Percentiles rank a stretch among this genome's conserved stretches.
phyloP scores from a whole-genome alignment of 345 rosid genomes.

The Aquilaria sinensis region DNA sequence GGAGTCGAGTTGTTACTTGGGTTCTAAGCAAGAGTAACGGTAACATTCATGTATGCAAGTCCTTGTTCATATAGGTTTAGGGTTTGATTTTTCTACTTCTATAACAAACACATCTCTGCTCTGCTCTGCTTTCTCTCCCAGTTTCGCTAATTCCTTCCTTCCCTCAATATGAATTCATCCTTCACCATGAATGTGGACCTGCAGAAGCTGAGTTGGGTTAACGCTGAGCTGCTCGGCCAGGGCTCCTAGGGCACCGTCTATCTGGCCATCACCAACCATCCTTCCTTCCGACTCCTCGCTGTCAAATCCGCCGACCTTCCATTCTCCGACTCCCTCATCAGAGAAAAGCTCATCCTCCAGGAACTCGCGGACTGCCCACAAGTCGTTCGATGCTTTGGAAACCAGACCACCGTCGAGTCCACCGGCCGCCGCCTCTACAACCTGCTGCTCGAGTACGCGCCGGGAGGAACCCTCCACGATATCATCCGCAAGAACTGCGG shows the following conservation, averaged over 20 bases:
- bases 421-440: not conserved
- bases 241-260: not conserved
- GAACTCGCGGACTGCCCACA: not conserved
- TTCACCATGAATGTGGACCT: no score
- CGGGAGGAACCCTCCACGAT: not conserved
- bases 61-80: no score
- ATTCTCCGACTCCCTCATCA: not conserved
- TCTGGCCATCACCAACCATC: not conserved
- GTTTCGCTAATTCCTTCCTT: no score
- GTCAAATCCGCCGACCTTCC: not conserved
- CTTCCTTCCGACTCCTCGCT: not conserved
- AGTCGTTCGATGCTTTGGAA: not conserved
- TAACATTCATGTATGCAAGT: no score
- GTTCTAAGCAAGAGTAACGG: conserved; percentile 23
- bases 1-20: no score
- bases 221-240: not conserved
- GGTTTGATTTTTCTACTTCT: no score
- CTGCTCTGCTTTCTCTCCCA: no score
- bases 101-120: no score
- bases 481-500: not conserved
- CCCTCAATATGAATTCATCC: no score
- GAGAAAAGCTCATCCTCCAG: not conserved
- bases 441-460: not conserved
- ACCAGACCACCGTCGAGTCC: no score
- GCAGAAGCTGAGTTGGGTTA: not conserved